These are phyloP conservation scores for Globisporangium okanoganense DNA, from an alignment of 352 stramenopile genomes.

Conservation along the genomic window DNA sequence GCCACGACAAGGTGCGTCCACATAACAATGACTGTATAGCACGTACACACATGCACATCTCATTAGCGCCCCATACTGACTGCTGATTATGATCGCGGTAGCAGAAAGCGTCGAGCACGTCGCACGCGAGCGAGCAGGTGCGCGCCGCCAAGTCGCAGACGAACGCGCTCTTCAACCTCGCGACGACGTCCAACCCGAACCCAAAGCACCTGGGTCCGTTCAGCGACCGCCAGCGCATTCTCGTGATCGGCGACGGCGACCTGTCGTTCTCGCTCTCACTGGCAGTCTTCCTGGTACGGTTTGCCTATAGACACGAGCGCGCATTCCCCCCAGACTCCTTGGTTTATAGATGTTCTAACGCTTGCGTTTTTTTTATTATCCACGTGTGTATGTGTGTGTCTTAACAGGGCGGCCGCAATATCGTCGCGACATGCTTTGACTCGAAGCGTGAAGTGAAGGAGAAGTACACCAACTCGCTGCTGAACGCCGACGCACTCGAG, in stretches of 20 bases:
- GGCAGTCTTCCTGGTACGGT: slow-evolving; percentile 58
- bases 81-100: background rate
- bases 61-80: background rate
- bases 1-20: slow-evolving; percentile 10
- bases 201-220: slow-evolving; percentile 76
- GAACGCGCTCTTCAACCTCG: slow-evolving; percentile 64
- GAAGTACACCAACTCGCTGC: slow-evolving; percentile 65
- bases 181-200: slow-evolving; percentile 78
- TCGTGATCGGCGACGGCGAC: slow-evolving; percentile 84
- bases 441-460: slow-evolving; percentile 58
- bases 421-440: slow-evolving; percentile 77
- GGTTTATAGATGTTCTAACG: background rate
- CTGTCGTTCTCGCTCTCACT: slow-evolving; percentile 81
- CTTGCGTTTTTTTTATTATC: too few relatives aligned
- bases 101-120: slow-evolving; percentile 22
- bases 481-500: slow-evolving; percentile 69
- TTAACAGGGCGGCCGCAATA: slow-evolving; percentile 51
- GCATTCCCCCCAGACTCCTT: background rate
- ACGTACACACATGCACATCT: background rate
- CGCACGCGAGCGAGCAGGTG: slow-evolving; percentile 17
- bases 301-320: background rate
- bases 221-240: slow-evolving; percentile 65
- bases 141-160: slow-evolving; percentile 53
- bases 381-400: background rate
- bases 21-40: background rate